phyloP scores from a whole-genome alignment of 495 filamentous ascomycete genomes.

The Penicillium coprophilum region DNA sequence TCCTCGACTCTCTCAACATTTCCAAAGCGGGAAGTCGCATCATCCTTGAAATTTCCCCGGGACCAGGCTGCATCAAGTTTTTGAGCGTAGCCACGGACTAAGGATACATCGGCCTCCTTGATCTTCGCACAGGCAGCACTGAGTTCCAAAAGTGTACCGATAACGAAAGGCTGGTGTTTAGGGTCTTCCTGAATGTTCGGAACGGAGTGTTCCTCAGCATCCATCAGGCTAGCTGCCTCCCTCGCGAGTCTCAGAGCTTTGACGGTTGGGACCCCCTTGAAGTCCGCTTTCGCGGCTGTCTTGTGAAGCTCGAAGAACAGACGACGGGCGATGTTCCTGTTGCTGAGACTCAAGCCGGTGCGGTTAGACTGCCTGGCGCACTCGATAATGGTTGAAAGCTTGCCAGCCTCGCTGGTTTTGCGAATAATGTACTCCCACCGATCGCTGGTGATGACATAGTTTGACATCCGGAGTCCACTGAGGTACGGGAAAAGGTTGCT shows the following conservation, averaged over 20 bases:
- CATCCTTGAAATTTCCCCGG: conserved; percentile 19
- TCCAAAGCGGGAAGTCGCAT: conserved; percentile 6
- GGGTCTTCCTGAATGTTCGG: conserved; percentile 26
- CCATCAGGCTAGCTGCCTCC: conserved; percentile 51
- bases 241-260: conserved; percentile 46
- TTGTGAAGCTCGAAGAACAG: conserved; percentile 54
- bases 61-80: conserved; percentile 37
- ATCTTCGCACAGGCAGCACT: conserved; percentile 39
- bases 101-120: conserved; percentile 31
- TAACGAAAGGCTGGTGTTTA: conserved; percentile 39
- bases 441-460: conserved; percentile 28
- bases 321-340: conserved; percentile 39
- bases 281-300: conserved; percentile 44
- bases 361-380: conserved; percentile 44
- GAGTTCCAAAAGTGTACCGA: conserved; percentile 47
- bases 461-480: conserved; percentile 51
- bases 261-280: conserved; percentile 35
- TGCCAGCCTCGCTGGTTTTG: conserved; percentile 36
- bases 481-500: conserved; percentile 59
- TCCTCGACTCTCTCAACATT: conserved; percentile 30
- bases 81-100: conserved; percentile 38
- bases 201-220: conserved; percentile 44
- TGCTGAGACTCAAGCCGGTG: conserved; percentile 53
- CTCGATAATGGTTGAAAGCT: conserved; percentile 51
- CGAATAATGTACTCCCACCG: conserved; percentile 45